Percentiles rank a stretch among this genome's conserved stretches.
These are phyloP conservation scores for Euphorbia peplus DNA, from an alignment of 345 rosid genomes.

Conservation along the genomic window DNA sequence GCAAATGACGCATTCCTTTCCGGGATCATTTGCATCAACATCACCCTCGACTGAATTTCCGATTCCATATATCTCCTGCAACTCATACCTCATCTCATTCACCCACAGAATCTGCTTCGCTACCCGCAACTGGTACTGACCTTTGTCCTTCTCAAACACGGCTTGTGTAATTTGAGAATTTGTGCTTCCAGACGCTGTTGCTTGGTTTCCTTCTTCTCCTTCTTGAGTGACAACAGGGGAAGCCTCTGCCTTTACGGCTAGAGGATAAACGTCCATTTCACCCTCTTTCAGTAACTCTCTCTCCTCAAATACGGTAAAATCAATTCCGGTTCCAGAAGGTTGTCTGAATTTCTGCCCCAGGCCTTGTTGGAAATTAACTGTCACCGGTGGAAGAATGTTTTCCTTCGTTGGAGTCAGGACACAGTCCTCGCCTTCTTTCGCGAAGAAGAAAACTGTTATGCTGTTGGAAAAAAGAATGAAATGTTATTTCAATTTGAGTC, in stretches of 20 bases:
- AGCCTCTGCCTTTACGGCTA: conserved; percentile 88
- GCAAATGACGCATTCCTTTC: conserved; percentile 97
- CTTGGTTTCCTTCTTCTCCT: conserved; percentile 45
- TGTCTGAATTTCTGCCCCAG: conserved; percentile 90
- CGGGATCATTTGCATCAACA: conserved; percentile 72
- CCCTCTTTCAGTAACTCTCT: conserved; percentile 43
- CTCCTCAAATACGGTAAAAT: conserved; percentile 64
- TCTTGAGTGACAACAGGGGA: conserved; percentile 12
- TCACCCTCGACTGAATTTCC: conserved; percentile 82
- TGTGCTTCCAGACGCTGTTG: conserved; percentile 20
- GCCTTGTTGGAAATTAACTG: conserved; percentile 67
- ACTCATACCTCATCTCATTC: conserved; percentile 63
- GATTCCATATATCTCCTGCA: conserved; percentile 96
- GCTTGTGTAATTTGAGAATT: conserved; percentile 86
- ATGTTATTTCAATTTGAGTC: conserved; percentile 6
- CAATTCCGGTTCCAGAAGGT: conserved; percentile 77
- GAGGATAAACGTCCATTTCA: conserved; percentile 52
- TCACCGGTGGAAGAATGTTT: conserved; percentile 56
- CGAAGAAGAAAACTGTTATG: conserved; percentile 77
- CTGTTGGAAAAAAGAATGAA: conserved; percentile 39
- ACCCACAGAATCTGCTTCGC: conserved; percentile 91
- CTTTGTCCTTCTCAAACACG: conserved; percentile 69
- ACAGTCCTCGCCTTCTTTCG: conserved; percentile 77
- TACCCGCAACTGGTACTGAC: conserved; percentile 61
- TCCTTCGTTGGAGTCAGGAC: conserved; percentile 58